Evolutionary conservation across 768 basidiomycete genomes (phyloP), one percentile per base, ranked within the genome.

Genomic region (Lactarius quietus): DNA sequence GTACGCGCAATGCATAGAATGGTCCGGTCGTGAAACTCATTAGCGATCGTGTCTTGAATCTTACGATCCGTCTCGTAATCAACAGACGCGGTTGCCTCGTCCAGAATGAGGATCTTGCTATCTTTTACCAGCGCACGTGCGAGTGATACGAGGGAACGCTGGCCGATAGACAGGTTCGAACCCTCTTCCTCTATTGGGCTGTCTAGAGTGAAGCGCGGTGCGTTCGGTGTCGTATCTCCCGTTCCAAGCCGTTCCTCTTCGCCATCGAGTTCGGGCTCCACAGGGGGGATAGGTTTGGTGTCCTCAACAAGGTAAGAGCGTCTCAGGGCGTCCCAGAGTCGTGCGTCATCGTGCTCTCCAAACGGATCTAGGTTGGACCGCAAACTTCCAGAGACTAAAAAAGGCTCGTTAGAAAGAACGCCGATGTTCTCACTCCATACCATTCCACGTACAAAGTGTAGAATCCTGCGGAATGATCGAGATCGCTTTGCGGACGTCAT

Each of bases 311-410:
- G 83, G 75, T 94, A 88, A 1, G 93, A 84, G 29, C 93, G 88
- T 72, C 85, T 88, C 56, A 97, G 78, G 4, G 95, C 93, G 70
- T 96, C 93, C 88, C 92, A 95, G 23, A 97, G 81, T 28, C 82
- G 81, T 26, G 84, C 85, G 73, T 96, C 94, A 67, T 91, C 89
- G 67, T 91, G 84, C 53, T 84, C 75, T 57, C 84, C 86, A 77
- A 96, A 95, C 0, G 95, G 95, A 74, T 97, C 95, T 5, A 97
- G 84, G 73, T 98, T 97, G 52, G 85, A 84, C 57, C 94, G 83
- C 26, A 96, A 76, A 1, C 91, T 93, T 59, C 92, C 92, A 18
- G 88, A 89, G 77, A 92, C 87, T 81, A 76, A 57, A 59, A 70
- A 14, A 38, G 69, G 33, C 17, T 59, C 52, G 70, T 66, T 61